These are phyloP conservation scores for Cyphellophora attinorum DNA, from an alignment of 2,329 filamentous ascomycete species.

Conservation along the genomic window DNA sequence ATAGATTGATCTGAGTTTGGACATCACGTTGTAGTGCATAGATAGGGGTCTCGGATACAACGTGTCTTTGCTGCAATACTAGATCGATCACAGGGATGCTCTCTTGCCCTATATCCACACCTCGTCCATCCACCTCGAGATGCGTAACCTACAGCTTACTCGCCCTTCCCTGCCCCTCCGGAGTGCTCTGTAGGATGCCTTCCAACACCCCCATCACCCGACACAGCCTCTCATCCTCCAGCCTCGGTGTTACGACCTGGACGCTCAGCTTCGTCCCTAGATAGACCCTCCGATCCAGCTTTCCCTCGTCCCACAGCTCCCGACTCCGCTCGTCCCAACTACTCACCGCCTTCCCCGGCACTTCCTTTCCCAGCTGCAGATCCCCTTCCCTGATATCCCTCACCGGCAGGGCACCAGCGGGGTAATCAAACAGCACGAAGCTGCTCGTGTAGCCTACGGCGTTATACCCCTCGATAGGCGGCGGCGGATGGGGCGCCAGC, in stretches of 20 bases:
- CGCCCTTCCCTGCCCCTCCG: too few species aligned
- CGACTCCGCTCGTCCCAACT: slow-evolving; percentile 54
- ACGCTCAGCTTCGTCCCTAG: slow-evolving; percentile 45
- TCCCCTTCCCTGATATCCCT: slow-evolving; percentile 40
- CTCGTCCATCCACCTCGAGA: too few species aligned
- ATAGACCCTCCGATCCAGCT: slow-evolving; percentile 44
- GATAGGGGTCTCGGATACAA: too few species aligned
- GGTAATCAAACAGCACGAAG: slow-evolving; percentile 55
- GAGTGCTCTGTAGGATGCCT: slow-evolving; percentile 26
- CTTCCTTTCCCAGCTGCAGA: slow-evolving; percentile 37
- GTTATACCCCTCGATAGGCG: slow-evolving; percentile 54
- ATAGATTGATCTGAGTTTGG: too few species aligned
- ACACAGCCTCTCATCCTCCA: slow-evolving; percentile 45
- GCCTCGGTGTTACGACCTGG: slow-evolving; percentile 46
- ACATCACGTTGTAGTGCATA: too few species aligned
- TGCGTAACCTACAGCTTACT: too few species aligned
- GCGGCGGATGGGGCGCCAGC: slow-evolving; percentile 54
- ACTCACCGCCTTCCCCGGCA: slow-evolving; percentile 32
- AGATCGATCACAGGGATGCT: too few species aligned
- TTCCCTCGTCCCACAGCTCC: slow-evolving; percentile 44
- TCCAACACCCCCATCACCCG: slow-evolving; percentile 47
- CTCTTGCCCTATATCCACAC: too few species aligned
- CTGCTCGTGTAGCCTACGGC: slow-evolving; percentile 52
- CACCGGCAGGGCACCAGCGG: slow-evolving; percentile 49
- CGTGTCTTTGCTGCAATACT: too few species aligned